Conservation (phyloP, 106 monocot genomes). For the Acorus calamus region DNA sequence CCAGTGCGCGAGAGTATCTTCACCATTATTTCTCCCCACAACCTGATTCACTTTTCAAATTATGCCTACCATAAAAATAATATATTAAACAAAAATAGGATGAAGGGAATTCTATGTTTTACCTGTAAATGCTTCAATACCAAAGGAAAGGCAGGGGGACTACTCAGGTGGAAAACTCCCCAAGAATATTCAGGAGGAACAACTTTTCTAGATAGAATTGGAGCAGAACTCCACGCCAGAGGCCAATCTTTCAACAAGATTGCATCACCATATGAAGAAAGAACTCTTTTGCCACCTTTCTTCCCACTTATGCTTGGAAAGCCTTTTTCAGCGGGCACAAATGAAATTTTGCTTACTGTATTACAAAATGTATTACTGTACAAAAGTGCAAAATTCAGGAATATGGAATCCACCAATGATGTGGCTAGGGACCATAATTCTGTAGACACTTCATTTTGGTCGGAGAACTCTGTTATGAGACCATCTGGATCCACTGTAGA, state of each 20-base stretch:
- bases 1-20: constrained; percentile 91
- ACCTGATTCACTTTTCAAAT: constrained; percentile 18
- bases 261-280: constrained; percentile 70
- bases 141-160: constrained; percentile 75
- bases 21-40: constrained; percentile 92
- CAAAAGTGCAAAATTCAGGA: constrained; percentile 65
- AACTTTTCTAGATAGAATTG: constrained; percentile 60
- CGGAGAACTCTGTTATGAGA: constrained; percentile 43
- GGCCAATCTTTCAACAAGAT: constrained; percentile 91
- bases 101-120: background rate
- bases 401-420: constrained; percentile 63
- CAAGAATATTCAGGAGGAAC: constrained; percentile 97
- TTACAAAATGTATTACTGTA: constrained; percentile 82
- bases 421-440: constrained; percentile 67
- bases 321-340: constrained; percentile 94
- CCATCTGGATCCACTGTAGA: constrained; percentile 27
- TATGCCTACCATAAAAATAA: background rate
- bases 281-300: constrained; percentile 72
- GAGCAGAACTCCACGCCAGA: constrained; percentile 89
- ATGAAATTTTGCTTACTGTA: constrained; percentile 56
- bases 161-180: constrained; percentile 76
- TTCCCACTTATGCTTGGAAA: constrained; percentile 88
- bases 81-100: constrained; percentile 4
- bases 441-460: constrained; percentile 42
- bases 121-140: constrained; percentile 96